Evolutionary conservation across 164 flowering plant genomes (phyloP).

Genomic region (Sedum album): DNA sequence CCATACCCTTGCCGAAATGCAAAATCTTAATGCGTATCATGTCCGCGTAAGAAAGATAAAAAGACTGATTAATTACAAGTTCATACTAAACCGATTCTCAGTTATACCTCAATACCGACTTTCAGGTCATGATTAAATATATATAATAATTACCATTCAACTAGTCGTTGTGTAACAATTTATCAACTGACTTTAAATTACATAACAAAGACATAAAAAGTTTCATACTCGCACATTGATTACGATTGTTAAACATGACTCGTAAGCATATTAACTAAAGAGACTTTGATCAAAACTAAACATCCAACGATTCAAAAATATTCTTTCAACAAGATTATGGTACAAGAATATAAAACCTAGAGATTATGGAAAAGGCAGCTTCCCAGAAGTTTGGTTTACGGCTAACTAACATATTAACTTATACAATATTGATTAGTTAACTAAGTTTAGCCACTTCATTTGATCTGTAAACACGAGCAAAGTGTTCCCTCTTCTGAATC

Average conservation of each 20-base stretch:
- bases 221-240: no score
- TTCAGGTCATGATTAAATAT: no score
- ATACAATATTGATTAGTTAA: not conserved
- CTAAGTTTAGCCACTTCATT: not conserved
- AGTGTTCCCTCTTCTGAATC: not conserved
- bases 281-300: not conserved
- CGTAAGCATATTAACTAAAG: not conserved
- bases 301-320: not conserved
- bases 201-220: no score
- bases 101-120: no score
- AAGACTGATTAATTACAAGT: no score
- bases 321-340: not conserved
- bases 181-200: no score
- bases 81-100: no score
- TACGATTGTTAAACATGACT: not conserved
- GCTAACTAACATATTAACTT: not conserved
- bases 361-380: not conserved
- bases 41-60: no score
- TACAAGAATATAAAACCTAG: not conserved
- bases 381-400: not conserved
- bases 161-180: no score
- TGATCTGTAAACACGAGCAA: conserved; percentile 3
- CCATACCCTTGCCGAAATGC: not conserved
- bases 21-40: no score
- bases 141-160: no score